Evolutionary conservation across 371 early-diverging fungal genomes (phyloP).

Genomic region (Mucor racemosus): DNA sequence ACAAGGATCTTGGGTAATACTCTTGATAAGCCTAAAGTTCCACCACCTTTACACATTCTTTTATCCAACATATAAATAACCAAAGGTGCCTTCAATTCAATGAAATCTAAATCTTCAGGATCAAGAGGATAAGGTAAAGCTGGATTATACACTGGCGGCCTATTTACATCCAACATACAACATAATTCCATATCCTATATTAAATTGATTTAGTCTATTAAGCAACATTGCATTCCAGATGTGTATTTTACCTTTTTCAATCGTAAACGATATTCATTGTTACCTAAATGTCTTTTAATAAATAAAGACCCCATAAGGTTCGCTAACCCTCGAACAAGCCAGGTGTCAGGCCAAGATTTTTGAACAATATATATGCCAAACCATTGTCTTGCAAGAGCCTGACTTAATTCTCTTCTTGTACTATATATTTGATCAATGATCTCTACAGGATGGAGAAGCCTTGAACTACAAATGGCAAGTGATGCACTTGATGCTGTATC

Average conservation of each 20-base stretch:
- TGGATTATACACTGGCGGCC: constrained; percentile 81
- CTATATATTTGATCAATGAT: constrained; percentile 89
- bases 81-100: constrained; percentile 83
- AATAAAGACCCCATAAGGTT: constrained; percentile 77
- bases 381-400: constrained; percentile 89
- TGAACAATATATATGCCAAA: constrained; percentile 88
- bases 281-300: constrained; percentile 80
- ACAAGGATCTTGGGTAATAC: constrained; percentile 81
- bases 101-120: constrained; percentile 78
- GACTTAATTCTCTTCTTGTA: constrained; percentile 70
- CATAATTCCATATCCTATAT: constrained; percentile 86
- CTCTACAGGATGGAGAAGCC: constrained; percentile 73
- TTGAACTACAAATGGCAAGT: constrained; percentile 67
- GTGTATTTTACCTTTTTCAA: constrained; percentile 63
- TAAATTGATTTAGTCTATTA: neutral
- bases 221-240: too few relatives aligned
- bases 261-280: constrained; percentile 87
- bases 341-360: constrained; percentile 83
- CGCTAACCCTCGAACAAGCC: constrained; percentile 86
- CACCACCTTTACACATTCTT: constrained; percentile 85
- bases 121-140: constrained; percentile 66
- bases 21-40: constrained; percentile 76
- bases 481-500: constrained; percentile 75
- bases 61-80: constrained; percentile 94
- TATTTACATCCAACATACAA: constrained; percentile 80